phyloP scores from a whole-genome alignment of 1,284 basidiomycete species.

The Cutaneotrichosporon cyanovorans region DNA sequence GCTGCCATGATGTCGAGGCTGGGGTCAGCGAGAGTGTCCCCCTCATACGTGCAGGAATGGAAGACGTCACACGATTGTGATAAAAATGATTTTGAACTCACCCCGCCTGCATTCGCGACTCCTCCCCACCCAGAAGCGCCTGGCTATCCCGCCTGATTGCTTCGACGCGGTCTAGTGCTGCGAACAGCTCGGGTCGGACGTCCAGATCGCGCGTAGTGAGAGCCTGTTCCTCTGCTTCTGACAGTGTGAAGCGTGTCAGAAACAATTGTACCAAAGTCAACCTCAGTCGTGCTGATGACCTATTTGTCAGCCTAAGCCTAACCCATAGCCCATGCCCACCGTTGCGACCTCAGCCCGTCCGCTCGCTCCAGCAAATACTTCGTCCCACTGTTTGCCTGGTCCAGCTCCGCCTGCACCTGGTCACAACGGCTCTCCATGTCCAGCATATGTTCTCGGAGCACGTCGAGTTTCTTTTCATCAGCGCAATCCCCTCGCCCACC shows the following conservation, averaged over 20 bases:
- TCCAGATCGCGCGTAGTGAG: conserved; percentile 71
- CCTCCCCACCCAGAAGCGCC: conserved; percentile 76
- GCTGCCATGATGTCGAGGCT: conserved; percentile 82
- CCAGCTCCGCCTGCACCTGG: conserved; percentile 69
- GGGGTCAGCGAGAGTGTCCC: not conserved
- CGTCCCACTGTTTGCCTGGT: conserved; percentile 68
- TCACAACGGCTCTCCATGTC: conserved; percentile 75
- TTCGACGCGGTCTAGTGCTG: conserved; percentile 78
- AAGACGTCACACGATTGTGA: no score
- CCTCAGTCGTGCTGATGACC: conserved; percentile 50
- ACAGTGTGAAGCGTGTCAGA: conserved; percentile 75
- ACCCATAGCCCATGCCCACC: conserved; percentile 50
- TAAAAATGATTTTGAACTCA: no score
- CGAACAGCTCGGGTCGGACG: conserved; percentile 66
- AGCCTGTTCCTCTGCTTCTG: conserved; percentile 61
- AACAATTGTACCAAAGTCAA: conserved; percentile 72
- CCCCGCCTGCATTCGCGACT: conserved; percentile 72
- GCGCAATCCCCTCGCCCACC: not conserved
- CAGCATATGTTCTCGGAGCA: conserved; percentile 63
- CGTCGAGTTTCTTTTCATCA: conserved; percentile 62
- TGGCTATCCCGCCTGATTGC: conserved; percentile 75
- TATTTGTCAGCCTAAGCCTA: conserved; percentile 42
- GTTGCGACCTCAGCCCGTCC: conserved; percentile 68
- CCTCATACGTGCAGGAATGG: not conserved
- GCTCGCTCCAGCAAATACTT: conserved; percentile 78